Base-by-base conservation (phyloP, 2,329 filamentous ascomycete species). In the Proliferodiscus dingleyae region DNA sequence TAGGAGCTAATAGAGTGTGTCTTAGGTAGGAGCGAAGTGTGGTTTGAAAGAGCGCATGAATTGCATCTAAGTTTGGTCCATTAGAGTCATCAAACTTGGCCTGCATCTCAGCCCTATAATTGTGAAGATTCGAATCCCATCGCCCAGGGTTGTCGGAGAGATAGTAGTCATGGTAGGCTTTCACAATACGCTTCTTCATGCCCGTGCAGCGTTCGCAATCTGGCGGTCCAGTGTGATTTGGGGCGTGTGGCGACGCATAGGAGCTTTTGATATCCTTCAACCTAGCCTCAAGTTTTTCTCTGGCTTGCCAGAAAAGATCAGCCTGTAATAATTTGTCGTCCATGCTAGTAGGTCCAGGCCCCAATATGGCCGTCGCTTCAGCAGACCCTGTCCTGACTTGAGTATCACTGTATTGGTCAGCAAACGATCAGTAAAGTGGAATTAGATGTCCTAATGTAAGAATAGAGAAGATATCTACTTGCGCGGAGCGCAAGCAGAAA, bases 81-180 rank as follows among this genome's bases (percentile, higher is more conserved):
- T 46, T 26, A 24, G 52, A 43, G 21, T 55, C 37, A 9, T 56
- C 49, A 19, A 62, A 59, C 40, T 49, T 54, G 13, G 37, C 43
- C 15, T 50, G 34, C 2, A 63, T 41, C 15, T 56, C 51, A 1
- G 44, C 44, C 23, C 43, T 47, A 22, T 60, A 59, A 10, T 51
- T 30, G 11, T 36, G 37, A 10, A 53, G 18, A 7, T 51, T 43
- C 2, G 42, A 42, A 16, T 54, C 51, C 59, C 58, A 62, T 11
- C 50, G 40, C 24, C 50, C 47, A 9, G 54, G 51, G 6, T 56
- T 51, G 11, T 52, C 22, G 2, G 52, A 50, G 2, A 59, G 46
- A 45, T 61, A 64, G 50, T 55, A 62, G 19, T 55, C 47, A 32
- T 52, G 45, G 43, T 54, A 61, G n/a, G 58, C 58, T 47, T 58